phyloP scores from a whole-genome alignment of 306 rosid genomes.

The Argentina anserina region DNA sequence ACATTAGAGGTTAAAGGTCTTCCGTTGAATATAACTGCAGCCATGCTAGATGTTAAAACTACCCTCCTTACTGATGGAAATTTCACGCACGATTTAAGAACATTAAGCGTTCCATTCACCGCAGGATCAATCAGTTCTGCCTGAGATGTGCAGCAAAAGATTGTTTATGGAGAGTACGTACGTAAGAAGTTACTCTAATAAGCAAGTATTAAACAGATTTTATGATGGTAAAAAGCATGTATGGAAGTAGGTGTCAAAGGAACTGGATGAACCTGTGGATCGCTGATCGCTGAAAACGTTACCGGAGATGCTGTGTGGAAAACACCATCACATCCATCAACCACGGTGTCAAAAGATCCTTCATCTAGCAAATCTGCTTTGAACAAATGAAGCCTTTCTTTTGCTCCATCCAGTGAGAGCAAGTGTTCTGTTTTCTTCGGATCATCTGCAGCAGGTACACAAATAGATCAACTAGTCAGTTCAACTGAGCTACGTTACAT shows the following conservation, averaged over 20 bases:
- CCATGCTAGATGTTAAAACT: slow-evolving; percentile 30
- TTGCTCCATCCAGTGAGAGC: slow-evolving; percentile 43
- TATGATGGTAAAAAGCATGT: too few species aligned
- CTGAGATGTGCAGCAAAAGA: slow-evolving; percentile 2
- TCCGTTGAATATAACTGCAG: slow-evolving; percentile 1
- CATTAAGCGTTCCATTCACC: slow-evolving; percentile 30
- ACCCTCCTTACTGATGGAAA: slow-evolving; percentile 25
- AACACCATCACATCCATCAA: slow-evolving; percentile 47
- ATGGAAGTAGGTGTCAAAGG: background rate
- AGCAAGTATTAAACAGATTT: background rate
- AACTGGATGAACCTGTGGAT: slow-evolving; percentile 37
- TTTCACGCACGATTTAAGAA: slow-evolving; percentile 28
- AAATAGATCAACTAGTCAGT: background rate
- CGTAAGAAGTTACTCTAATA: background rate
- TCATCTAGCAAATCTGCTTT: slow-evolving; percentile 48
- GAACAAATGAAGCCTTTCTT: slow-evolving; percentile 16
- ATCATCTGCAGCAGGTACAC: slow-evolving; percentile 29
- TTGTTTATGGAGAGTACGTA: background rate
- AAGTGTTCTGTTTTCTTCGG: slow-evolving; percentile 40
- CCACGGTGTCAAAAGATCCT: slow-evolving; percentile 39
- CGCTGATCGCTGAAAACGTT: background rate
- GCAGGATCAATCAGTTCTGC: slow-evolving; percentile 28
- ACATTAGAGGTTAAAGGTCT: slow-evolving; percentile 23
- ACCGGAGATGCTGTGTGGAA: slow-evolving; percentile 57
- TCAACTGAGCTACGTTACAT: background rate